phyloP scores from a whole-genome alignment of 1,139 yeast genomes.

The Scheffersomyces quercinus region DNA sequence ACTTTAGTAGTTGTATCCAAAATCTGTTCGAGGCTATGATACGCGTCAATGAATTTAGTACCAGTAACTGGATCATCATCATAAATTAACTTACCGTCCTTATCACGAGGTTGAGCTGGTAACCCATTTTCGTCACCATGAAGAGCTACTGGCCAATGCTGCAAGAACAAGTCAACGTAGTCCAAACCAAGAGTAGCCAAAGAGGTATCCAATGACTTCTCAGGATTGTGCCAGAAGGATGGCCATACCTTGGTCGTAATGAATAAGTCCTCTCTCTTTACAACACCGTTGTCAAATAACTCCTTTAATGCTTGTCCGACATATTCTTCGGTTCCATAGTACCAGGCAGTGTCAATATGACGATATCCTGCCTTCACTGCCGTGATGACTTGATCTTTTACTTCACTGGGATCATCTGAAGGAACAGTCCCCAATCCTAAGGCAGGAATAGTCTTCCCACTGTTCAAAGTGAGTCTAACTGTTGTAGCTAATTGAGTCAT shows the following conservation, averaged over 20 bases:
- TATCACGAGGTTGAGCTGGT: constrained; percentile 37
- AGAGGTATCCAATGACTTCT: constrained; percentile 37
- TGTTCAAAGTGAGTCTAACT: constrained; percentile 26
- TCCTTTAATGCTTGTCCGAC: constrained; percentile 54
- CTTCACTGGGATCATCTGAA: constrained; percentile 31
- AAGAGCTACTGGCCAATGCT: constrained; percentile 60
- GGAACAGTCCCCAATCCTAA: constrained; percentile 44
- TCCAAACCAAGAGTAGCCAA: constrained; percentile 47
- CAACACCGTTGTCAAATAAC: constrained; percentile 45
- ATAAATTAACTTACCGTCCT: constrained; percentile 40
- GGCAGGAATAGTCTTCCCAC: constrained; percentile 38
- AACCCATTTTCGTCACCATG: constrained; percentile 39
- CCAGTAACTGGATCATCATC: constrained; percentile 45
- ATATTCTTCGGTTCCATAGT: constrained; percentile 50
- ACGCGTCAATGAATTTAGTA: constrained; percentile 45
- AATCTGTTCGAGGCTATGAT: constrained; percentile 48
- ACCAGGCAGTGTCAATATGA: constrained; percentile 46
- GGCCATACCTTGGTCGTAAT: constrained; percentile 66
- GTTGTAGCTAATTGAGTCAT: constrained; percentile 21
- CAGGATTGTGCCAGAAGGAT: constrained; percentile 37
- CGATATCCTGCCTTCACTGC: constrained; percentile 45
- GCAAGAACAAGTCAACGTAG: constrained; percentile 58
- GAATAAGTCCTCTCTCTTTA: constrained; percentile 57
- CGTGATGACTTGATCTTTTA: constrained; percentile 37
- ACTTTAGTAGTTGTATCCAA: constrained; percentile 29